Evolutionary conservation across 495 filamentous ascomycete genomes (phyloP), one percentile per base, ranked within the genome.

Genomic region (Talaromyces proteolyticus): DNA sequence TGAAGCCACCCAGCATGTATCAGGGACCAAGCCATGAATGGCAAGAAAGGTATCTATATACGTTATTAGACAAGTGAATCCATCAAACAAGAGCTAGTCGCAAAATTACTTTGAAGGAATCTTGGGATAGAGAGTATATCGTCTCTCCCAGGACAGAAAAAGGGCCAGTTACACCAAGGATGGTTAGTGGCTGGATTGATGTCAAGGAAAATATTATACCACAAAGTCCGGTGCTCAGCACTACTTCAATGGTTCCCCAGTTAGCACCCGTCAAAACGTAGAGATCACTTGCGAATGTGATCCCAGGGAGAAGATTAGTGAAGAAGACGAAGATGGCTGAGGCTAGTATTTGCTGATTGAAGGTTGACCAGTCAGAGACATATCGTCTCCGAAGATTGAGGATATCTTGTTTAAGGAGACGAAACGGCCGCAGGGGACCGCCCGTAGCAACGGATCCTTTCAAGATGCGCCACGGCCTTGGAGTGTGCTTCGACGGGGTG

Each of bases 311-410:
- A 1, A 89, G 67, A 61, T 88, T 89, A 14, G 83, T 87, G 53
- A 89, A 89, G 62, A 87, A 88, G 19, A 89, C 76, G 64, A 84
- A 87, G 16, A 89, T 80, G 2, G 85, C 82, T 41, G 79, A 84
- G 10, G 85, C 85, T 53, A 89, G 69, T 10, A 88, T 67, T 46
- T 86, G 65, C 55, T 88, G 85, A 56, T 88, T 88, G 67, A 88
- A 88, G 12, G 73, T 55, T 1, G 63, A 75, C 84, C 85, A 88
- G 62, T 88, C 85, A 2, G 81, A 86, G 2, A 74, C 46, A 64
- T 81, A 88, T 54, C 80, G 68, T 7, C 58, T 55, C 11, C 74
- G 70, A 14, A 85, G 56, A 40, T 82, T 82, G 3, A 63, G 40
- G 16, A 81, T 53, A 63, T 88, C 85, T 47, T 81, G 76, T 53